These are phyloP conservation scores for Apiosordaria backusii DNA, from an alignment of 495 filamentous ascomycete genomes.

Conservation along the genomic window DNA sequence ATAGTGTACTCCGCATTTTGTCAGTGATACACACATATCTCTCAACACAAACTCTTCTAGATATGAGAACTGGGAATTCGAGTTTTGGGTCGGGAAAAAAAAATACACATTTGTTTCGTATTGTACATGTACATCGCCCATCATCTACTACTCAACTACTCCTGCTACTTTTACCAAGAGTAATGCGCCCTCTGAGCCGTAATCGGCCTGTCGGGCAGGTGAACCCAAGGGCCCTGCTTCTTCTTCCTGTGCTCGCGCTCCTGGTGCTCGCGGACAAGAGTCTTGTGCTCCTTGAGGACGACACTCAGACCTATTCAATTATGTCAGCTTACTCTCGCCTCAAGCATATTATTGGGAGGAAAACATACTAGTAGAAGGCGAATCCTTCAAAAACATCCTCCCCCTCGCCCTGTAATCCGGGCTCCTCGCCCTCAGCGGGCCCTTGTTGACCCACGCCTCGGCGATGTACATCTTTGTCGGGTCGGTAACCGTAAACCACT, in stretches of 20 bases:
- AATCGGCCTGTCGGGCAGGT: conserved; percentile 74
- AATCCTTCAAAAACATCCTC: conserved; percentile 53
- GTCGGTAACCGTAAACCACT: conserved; percentile 61
- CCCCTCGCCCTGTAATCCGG: conserved; percentile 69
- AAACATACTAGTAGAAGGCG: conserved; percentile 69
- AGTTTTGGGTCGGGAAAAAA: neutral
- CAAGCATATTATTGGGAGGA: neutral
- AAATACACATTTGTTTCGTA: neutral
- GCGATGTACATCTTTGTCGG: conserved; percentile 76
- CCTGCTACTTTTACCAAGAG: conserved; percentile 62
- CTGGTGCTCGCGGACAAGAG: conserved; percentile 70
- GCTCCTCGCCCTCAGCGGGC: conserved; percentile 49
- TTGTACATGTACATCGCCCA: neutral
- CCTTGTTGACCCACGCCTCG: conserved; percentile 86
- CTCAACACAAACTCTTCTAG: no score
- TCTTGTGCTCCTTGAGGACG: conserved; percentile 88
- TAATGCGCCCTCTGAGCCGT: conserved; percentile 82
- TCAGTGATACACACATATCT: no score
- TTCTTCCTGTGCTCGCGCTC: conserved; percentile 70
- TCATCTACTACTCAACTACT: neutral
- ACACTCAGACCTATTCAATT: conserved; percentile 61
- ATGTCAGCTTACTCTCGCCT: neutral
- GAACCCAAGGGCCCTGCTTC: conserved; percentile 74
- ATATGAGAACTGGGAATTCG: no score
- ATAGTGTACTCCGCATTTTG: no score